phyloP scores from a whole-genome alignment of 768 basidiomycete genomes.

The Rhodotorula taiwanensis region DNA sequence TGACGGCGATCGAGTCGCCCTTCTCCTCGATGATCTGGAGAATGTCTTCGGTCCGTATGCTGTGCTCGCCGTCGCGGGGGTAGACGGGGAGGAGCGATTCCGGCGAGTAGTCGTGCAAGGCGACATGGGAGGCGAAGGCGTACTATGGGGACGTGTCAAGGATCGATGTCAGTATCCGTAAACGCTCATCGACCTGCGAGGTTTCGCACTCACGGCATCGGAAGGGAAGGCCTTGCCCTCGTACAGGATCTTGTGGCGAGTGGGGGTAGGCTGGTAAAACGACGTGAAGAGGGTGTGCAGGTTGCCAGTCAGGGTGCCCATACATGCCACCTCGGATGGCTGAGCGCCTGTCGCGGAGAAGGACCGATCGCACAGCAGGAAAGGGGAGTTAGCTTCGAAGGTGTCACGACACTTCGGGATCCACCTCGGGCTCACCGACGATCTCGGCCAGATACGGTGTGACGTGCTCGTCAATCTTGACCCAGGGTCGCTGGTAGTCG shows the following conservation, averaged over 20 bases:
- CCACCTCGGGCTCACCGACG: conserved; percentile 67
- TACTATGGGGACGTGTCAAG: conserved; percentile 60
- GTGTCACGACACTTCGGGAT: no score
- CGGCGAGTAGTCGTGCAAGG: conserved; percentile 69
- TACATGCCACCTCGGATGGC: conserved; percentile 85
- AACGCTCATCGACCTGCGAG: neutral
- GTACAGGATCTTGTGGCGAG: conserved; percentile 86
- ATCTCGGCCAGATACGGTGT: conserved; percentile 69
- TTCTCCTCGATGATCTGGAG: conserved; percentile 64
- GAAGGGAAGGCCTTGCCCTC: conserved; percentile 92
- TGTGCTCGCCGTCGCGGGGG: conserved; percentile 76
- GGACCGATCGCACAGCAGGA: no score
- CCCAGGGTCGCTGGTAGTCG: conserved; percentile 77
- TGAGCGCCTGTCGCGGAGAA: conserved; percentile 63
- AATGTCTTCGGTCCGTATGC: conserved; percentile 82
- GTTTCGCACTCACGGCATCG: conserved; percentile 66
- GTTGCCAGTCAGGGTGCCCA: conserved; percentile 90
- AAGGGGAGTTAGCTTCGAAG: accelerated
- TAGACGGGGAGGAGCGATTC: conserved; percentile 67
- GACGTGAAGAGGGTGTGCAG: conserved; percentile 58
- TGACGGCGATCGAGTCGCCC: conserved; percentile 72
- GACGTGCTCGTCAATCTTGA: conserved; percentile 63
- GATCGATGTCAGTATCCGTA: conserved; percentile 9
- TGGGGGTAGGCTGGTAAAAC: conserved; percentile 82
- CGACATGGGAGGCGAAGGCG: conserved; percentile 87